phyloP scores from a whole-genome alignment of 192 early-diverging fungal species.

The Umbelopsis sp. region DNA sequence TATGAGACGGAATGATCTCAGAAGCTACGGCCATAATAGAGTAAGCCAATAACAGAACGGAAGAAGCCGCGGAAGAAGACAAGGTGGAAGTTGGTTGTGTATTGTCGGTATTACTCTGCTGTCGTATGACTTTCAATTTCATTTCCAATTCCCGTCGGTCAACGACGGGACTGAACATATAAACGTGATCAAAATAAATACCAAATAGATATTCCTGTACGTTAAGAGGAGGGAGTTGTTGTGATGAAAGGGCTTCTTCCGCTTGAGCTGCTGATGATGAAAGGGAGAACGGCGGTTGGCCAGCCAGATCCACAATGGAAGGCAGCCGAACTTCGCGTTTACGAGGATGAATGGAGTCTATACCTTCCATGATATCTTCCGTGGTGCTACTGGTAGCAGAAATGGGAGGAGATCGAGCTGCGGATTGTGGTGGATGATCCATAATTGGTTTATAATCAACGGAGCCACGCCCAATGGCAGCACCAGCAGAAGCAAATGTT shows the following conservation, averaged over 20 bases:
- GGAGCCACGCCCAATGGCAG: not conserved
- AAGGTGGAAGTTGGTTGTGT: not conserved
- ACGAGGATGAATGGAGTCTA: not conserved
- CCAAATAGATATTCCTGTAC: constrained; percentile 12
- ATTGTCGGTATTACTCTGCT: not conserved
- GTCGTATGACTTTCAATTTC: constrained; percentile 14
- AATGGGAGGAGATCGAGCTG: not conserved
- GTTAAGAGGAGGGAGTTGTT: constrained; percentile 1
- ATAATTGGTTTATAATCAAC: not conserved
- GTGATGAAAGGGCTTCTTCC: constrained; percentile 5
- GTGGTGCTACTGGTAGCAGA: not conserved
- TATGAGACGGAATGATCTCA: constrained; percentile 13
- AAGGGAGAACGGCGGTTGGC: not conserved
- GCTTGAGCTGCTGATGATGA: not conserved
- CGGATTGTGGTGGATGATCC: not conserved
- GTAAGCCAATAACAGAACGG: not conserved
- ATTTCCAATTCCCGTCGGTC: constrained; percentile 18
- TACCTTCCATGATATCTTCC: constrained; percentile 14
- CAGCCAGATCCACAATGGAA: constrained; percentile 9
- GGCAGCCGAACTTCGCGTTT: constrained; percentile 3
- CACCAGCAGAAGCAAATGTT: not conserved
- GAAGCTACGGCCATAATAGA: constrained; percentile 3
- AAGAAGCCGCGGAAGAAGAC: constrained; percentile 4
- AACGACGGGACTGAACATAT: constrained; percentile 19
- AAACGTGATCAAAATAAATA: constrained; percentile 18